Base-by-base conservation (phyloP, 176 grass and related monocot species). In the Carex parvula region DNA sequence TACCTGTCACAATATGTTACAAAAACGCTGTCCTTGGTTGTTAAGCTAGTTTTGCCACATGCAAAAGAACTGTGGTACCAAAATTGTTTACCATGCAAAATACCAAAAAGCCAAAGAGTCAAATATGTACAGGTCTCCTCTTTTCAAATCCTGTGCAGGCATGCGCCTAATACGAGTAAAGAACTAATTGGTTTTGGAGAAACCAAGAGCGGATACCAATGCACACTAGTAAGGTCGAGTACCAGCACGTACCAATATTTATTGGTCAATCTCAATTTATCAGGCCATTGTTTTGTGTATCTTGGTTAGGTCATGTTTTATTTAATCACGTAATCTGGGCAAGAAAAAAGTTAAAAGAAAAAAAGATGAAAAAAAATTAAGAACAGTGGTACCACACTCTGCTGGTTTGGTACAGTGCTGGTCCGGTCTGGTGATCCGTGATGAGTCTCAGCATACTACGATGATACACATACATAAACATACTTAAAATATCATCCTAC, bases 1-100 rank as follows among this genome's bases (percentile, higher is more conserved):
- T 41, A 85, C 80, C 96, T 95, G 85, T 79, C 60, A 60, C 56
- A 61, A 60, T 17, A 81, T 58, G 79, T 64, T 24, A 87, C 15
- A 88, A 26, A 78, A 56, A 62, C 8, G 58, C 81, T 83, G 60
- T 55, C 44, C 81, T 52, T 52, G 60, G 81, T 83, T 83, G 81
- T 83, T 83, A 83, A 68, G 48, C 58, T 66, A 29, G 46, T 35
- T 57, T 78, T 78, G 24, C 24, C 12, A 22, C 14, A 33, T 29
- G 22, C 26, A 57, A 52, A 24, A 78, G 20, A 50, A 29, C 22
- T 78, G 16, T 1, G 56, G 52, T 56, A 57, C 48, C 15, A 78
- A 77, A 78, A 74, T 24, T 22, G 20, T 74, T 52, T 74, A 33
- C 17, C 6, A 46, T 71, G 21, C 0, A 17, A 20, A 70, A 70